Percentiles rank a stretch among this genome's conserved stretches.
Conservation (phyloP, 345 rosid species). For the Chamaenerion angustifolium region DNA sequence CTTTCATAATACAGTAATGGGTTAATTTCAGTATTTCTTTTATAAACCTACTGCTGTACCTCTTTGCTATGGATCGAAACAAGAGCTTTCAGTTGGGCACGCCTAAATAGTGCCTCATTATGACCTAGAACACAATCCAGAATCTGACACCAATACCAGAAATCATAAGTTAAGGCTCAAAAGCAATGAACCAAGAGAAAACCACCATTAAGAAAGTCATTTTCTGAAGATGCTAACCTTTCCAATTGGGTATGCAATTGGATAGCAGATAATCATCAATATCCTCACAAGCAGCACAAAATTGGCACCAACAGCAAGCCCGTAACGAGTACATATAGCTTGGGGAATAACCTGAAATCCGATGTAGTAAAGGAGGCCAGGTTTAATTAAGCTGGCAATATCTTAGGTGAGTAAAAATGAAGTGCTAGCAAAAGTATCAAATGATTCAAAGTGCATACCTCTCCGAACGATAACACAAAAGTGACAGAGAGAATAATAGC, state of each 20-base stretch:
- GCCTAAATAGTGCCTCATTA: not conserved
- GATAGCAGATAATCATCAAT: conserved; percentile 73
- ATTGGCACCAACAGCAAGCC: conserved; percentile 87
- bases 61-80: conserved; percentile 40
- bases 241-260: conserved; percentile 84
- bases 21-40: too few relatives aligned
- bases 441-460: conserved; percentile 28
- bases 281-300: conserved; percentile 72
- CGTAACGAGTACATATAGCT: conserved; percentile 87
- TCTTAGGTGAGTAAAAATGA: not conserved
- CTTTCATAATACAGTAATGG: too few relatives aligned
- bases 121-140: too few relatives aligned
- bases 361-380: conserved; percentile 1
- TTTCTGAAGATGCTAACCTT: conserved; percentile 30
- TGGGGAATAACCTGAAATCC: conserved; percentile 79
- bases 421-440: not conserved
- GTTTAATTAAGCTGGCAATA: not conserved
- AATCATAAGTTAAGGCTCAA: too few relatives aligned
- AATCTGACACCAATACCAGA: too few relatives aligned
- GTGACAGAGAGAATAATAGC: conserved; percentile 87
- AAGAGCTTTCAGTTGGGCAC: not conserved
- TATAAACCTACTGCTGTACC: conserved; percentile 19
- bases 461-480: conserved; percentile 80
- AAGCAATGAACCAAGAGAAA: too few relatives aligned
- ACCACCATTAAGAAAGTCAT: too few relatives aligned